These are phyloP conservation scores for Leccinum huronense DNA, from an alignment of 1,284 basidiomycete species.

Conservation along the genomic window DNA sequence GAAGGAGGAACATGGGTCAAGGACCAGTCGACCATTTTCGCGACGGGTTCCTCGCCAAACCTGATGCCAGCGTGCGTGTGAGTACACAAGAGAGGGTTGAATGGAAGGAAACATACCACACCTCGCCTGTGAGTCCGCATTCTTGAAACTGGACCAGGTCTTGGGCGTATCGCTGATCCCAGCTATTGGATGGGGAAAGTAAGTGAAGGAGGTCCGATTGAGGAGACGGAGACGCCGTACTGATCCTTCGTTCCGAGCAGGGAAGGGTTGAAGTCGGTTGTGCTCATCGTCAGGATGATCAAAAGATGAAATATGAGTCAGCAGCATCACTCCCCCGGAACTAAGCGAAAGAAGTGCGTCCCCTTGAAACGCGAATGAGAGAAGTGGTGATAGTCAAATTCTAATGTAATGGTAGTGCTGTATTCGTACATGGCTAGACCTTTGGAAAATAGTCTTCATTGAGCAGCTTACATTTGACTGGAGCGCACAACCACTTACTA, in stretches of 20 bases:
- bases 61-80: conserved; percentile 41
- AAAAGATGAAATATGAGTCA: neutral
- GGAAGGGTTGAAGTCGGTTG: conserved; percentile 51
- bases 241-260: conserved; percentile 69
- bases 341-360: neutral
- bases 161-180: conserved; percentile 68
- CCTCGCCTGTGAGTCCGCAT: conserved; percentile 84
- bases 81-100: neutral
- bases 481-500: conserved; percentile 14
- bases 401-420: conserved; percentile 14
- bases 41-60: conserved; percentile 81
- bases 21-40: conserved; percentile 79
- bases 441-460: neutral
- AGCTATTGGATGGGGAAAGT: conserved; percentile 41
- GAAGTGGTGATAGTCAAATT: conserved; percentile 14
- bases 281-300: conserved; percentile 21
- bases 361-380: neutral
- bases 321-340: neutral
- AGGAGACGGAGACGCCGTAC: conserved; percentile 36
- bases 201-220: neutral
- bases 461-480: neutral
- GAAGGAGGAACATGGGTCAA: conserved; percentile 49
- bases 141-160: conserved; percentile 79
- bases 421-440: conserved; percentile 19
- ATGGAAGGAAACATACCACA: conserved; percentile 56